Percentiles rank a stretch among this genome's conserved stretches.
phyloP scores from a whole-genome alignment of 2,329 filamentous ascomycete species.

The Alternaria incomplexa region DNA sequence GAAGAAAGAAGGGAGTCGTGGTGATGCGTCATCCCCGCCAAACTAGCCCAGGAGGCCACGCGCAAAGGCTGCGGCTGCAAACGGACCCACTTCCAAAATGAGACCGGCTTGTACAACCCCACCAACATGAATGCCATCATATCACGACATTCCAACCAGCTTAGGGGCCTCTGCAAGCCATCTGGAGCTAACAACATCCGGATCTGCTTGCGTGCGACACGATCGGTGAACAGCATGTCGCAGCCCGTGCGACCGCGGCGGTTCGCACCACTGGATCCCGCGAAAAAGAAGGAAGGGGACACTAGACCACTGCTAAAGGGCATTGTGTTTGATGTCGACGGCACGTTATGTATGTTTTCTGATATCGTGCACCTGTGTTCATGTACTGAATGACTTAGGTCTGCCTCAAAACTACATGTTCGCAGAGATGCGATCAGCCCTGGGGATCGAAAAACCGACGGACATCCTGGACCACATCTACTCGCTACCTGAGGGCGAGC shows the following conservation, averaged over 20 bases:
- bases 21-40: slow-evolving; percentile 1
- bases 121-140: slow-evolving; percentile 11
- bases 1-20: background rate
- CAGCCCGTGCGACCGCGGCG: slow-evolving; percentile 45
- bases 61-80: slow-evolving; percentile 1
- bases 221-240: slow-evolving; percentile 18
- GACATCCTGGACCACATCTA: slow-evolving; percentile 94
- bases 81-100: slow-evolving; percentile 7
- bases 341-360: slow-evolving; percentile 77
- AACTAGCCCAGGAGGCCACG: background rate
- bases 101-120: slow-evolving; percentile 2
- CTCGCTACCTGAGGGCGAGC: slow-evolving; percentile 67
- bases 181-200: background rate
- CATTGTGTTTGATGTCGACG: slow-evolving; percentile 91
- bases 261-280: slow-evolving; percentile 58
- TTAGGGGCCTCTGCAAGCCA: background rate
- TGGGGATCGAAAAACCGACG: slow-evolving; percentile 70
- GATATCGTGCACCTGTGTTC: background rate
- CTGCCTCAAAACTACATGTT: slow-evolving; percentile 98
- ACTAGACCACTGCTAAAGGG: slow-evolving; percentile 59
- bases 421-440: slow-evolving; percentile 75
- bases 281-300: slow-evolving; percentile 30
- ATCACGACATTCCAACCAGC: slow-evolving; percentile 1
- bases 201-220: background rate
- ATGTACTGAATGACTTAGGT: slow-evolving; percentile 55